Evolutionary conservation across 352 stramenopile species (phyloP), one percentile per base, ranked within the genome.

Genomic region (Globisporangium nagaii): DNA sequence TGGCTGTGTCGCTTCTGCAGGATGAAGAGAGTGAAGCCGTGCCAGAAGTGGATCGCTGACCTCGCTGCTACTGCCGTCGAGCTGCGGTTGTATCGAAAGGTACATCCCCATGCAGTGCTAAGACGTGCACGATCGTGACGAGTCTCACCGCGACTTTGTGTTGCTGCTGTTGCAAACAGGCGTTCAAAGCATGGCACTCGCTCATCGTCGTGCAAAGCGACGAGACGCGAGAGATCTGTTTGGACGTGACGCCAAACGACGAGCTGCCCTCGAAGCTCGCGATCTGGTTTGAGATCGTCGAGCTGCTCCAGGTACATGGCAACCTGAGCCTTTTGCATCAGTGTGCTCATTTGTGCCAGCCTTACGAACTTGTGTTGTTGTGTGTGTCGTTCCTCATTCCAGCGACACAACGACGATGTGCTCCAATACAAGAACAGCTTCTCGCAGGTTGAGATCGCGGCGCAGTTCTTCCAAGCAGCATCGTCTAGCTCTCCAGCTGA

Each of bases 1-100:
- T 35, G 43, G n/a, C n/a, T 45, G 20, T 40, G 45, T 30, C 41
- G 2, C 40, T 17, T 56, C 17, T 31, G 15, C 49, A 94, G 82
- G 50, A 74, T 63, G 6, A 79, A 86, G 41, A 95, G 93, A 53
- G 55, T 78, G 51, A 89, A 90, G 46, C 60, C 79, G 31, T 86
- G 75, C 36, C 84, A 95, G 55, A 95, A 95, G 47, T 87, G 84
- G 78, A 68, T 87, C 15, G 58, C 64, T 2, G 84, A 95, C 43
- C 59, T 91, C 5, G 82, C 84, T 1, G 40, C 57, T 2, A 81
- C 78, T 4, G 73, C 84, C 0, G 57, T 76, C 25, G 62, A 70
- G 37, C 53, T 88, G 39, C 87, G 88, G 36, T 49, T 75, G 43
- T 61, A 83, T 10, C 58, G 71, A 3, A 88, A 81, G 40, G 71